Percentiles rank a stretch among this genome's conserved stretches.
Evolutionary conservation across 164 flowering plant species (phyloP).

Genomic region (Paratinospora sagittata): DNA sequence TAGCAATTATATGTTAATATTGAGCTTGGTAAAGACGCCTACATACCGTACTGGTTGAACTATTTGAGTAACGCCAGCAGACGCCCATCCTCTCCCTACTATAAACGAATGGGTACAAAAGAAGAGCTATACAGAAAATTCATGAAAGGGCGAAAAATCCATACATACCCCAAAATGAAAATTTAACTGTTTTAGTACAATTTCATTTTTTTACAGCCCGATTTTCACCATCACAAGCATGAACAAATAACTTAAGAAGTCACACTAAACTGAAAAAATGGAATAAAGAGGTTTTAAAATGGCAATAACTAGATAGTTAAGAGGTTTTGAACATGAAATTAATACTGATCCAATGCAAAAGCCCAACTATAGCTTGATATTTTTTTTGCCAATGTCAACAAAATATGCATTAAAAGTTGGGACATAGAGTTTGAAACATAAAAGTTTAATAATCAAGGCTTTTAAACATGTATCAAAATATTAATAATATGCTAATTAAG

Average conservation of each 20-base stretch:
- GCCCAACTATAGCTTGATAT: neutral
- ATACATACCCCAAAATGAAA: slow-evolving; percentile 1
- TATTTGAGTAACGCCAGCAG: slow-evolving; percentile 80
- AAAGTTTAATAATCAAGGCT: neutral
- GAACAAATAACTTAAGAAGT: neutral
- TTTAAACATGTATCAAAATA: neutral
- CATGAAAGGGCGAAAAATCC: slow-evolving; percentile 10
- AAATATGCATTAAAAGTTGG: neutral
- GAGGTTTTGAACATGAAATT: neutral
- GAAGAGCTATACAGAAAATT: slow-evolving; percentile 33
- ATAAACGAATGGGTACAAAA: slow-evolving; percentile 67
- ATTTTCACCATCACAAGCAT: neutral
- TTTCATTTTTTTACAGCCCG: neutral
- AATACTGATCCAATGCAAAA: neutral
- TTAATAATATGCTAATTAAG: neutral
- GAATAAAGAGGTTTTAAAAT: neutral
- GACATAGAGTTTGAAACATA: neutral
- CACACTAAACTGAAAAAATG: neutral
- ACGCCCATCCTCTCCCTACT: slow-evolving; percentile 82
- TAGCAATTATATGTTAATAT: slow-evolving; percentile 21
- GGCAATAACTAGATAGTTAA: neutral
- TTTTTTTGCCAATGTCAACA: neutral
- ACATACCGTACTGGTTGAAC: slow-evolving; percentile 78
- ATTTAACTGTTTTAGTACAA: neutral
- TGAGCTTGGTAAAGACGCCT: slow-evolving; percentile 46